Evolutionary conservation across 495 filamentous ascomycete genomes (phyloP).

Genomic region (Margaritispora aquatica): DNA sequence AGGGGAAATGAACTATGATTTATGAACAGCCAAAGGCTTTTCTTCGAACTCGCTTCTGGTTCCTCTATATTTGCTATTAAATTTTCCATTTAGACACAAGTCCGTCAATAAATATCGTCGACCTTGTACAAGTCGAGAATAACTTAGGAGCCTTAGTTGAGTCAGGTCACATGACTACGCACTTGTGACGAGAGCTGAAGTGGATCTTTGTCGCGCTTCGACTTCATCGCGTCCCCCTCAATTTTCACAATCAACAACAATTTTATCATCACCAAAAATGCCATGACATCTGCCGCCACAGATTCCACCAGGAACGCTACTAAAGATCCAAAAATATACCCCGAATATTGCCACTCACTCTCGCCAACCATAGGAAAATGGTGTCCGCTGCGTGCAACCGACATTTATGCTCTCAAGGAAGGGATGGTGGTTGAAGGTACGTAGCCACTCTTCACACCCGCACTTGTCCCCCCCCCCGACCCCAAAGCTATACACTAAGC

Average conservation of each 20-base stretch:
- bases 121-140: too few species aligned
- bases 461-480: not conserved
- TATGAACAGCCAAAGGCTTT: too few species aligned
- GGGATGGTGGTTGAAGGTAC: constrained; percentile 60
- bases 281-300: constrained; percentile 20
- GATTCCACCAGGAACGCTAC: too few species aligned
- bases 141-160: too few species aligned
- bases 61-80: too few species aligned
- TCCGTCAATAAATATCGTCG: too few species aligned
- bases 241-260: not conserved
- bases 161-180: not conserved
- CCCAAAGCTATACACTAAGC: not conserved
- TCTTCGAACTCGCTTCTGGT: too few species aligned
- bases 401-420: constrained; percentile 56
- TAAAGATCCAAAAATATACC: constrained; percentile 54
- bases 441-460: not conserved
- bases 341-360: constrained; percentile 74
- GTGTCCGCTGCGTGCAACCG: constrained; percentile 69
- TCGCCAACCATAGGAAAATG: constrained; percentile 80
- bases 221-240: not conserved
- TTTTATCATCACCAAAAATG: constrained; percentile 10
- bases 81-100: too few species aligned
- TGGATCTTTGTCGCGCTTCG: too few species aligned
- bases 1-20: too few species aligned
- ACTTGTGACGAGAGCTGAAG: too few species aligned